A percentile compares a stretch with the other conserved stretches of the same genome.
Conservation (phyloP, 345 rosid species). For the Nasturtium officinale region DNA sequence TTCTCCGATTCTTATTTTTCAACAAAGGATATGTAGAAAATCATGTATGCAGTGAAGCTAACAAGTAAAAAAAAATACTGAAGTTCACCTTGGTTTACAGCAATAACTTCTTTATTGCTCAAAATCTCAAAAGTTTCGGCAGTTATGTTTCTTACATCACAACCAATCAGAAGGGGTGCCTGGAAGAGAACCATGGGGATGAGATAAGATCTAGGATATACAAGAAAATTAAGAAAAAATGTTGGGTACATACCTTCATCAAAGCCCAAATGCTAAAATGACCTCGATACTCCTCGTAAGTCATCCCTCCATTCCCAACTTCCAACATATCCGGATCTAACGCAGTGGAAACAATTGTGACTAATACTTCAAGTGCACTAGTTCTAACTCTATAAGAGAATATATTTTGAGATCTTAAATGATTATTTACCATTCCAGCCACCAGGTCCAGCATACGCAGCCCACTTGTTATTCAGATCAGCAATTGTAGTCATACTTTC, state of each 20-base stretch:
- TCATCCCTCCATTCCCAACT: constrained; percentile 99
- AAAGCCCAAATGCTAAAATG: constrained; percentile 99
- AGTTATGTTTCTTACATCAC: constrained; percentile 88
- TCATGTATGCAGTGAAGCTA: constrained; percentile 7
- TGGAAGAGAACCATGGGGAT: constrained; percentile 37
- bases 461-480: constrained; percentile 95
- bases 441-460: constrained; percentile 95
- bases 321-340: constrained; percentile 98
- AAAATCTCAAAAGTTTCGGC: constrained; percentile 75
- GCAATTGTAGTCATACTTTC: constrained; percentile 91
- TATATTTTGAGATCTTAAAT: background rate
- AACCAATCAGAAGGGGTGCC: constrained; percentile 97
- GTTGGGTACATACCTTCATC: constrained; percentile 66
- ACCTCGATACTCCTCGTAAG: constrained; percentile 75
- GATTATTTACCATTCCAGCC: constrained; percentile 92
- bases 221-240: constrained; percentile 1
- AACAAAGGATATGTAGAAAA: background rate
- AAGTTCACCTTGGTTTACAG: constrained; percentile 84
- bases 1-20: constrained; percentile 21
- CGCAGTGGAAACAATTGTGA: constrained; percentile 18
- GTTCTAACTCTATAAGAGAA: constrained; percentile 1
- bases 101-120: constrained; percentile 84
- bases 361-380: constrained; percentile 8
- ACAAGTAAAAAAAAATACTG: background rate
- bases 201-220: background rate